Evolutionary conservation across 352 stramenopile genomes (phyloP).

Genomic region (Phytopythium ostracodes): DNA sequence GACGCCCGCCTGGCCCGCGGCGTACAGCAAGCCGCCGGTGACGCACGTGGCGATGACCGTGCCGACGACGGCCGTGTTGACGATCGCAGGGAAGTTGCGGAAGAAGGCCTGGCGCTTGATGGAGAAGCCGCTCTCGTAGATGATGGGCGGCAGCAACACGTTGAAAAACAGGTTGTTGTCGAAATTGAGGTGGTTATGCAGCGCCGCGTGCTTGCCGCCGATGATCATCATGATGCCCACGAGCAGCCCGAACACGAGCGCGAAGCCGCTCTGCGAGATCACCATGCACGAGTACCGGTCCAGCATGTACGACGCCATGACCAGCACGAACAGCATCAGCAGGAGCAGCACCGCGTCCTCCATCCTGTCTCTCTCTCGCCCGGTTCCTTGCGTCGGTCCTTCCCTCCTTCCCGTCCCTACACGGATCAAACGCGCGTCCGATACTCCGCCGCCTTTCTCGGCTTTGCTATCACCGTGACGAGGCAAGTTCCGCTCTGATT

Average conservation of each 20-base stretch:
- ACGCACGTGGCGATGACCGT: conserved; percentile 76
- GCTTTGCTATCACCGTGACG: conserved; percentile 8
- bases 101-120: conserved; percentile 85
- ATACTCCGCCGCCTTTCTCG: not conserved
- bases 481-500: conserved; percentile 8
- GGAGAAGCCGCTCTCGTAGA: conserved; percentile 85
- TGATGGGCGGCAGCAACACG: conserved; percentile 81
- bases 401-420: not conserved
- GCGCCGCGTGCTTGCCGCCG: conserved; percentile 52
- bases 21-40: conserved; percentile 68
- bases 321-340: conserved; percentile 83
- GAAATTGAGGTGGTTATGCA: conserved; percentile 79
- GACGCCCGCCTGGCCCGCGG: conserved; percentile 49
- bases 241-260: conserved; percentile 73
- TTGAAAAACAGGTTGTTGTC: conserved; percentile 88
- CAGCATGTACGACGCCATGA: conserved; percentile 86
- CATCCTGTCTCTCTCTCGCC: conserved; percentile 37
- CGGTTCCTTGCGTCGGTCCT: not conserved
- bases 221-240: conserved; percentile 70
- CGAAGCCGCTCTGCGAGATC: conserved; percentile 84
- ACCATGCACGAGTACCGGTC: conserved; percentile 82
- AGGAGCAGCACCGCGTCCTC: conserved; percentile 81
- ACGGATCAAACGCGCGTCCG: not conserved
- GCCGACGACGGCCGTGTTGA: conserved; percentile 77
- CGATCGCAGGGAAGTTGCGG: conserved; percentile 82